phyloP scores from a whole-genome alignment of 1,284 basidiomycete genomes.

The Naganishia cerealis region DNA sequence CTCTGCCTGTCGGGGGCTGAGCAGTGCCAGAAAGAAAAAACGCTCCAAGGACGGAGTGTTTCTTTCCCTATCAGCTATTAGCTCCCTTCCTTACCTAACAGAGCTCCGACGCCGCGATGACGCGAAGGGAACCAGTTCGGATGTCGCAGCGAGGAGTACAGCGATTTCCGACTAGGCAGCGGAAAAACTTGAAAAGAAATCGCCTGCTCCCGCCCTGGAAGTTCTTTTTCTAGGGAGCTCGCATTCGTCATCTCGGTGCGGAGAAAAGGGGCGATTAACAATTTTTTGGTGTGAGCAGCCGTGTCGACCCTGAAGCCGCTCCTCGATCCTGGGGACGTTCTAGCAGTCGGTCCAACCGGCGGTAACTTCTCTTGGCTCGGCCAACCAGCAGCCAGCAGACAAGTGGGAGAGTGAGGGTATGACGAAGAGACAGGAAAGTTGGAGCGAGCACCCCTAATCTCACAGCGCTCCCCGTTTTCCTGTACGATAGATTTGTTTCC shows the following conservation, averaged over 20 bases:
- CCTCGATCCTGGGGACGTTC: background rate
- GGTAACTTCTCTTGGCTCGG: slow-evolving; percentile 12
- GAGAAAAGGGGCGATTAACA: slow-evolving; percentile 22
- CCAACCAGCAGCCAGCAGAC: background rate
- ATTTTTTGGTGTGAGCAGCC: background rate
- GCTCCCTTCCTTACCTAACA: background rate
- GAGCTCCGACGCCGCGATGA: background rate
- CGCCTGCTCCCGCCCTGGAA: background rate
- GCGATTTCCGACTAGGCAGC: background rate
- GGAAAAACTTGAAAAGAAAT: slow-evolving; percentile 21
- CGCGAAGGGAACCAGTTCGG: slow-evolving; percentile 1
- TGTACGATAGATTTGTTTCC: background rate
- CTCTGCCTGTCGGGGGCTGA: no score
- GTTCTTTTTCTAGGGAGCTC: slow-evolving; percentile 4
- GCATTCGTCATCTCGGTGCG: slow-evolving; percentile 24
- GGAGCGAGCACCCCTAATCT: slow-evolving; percentile 1
- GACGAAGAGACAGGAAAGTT: background rate
- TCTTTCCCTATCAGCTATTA: background rate
- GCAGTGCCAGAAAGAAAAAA: no score
- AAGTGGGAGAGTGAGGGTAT: background rate
- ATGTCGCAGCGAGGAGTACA: background rate
- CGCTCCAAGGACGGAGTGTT: no score
- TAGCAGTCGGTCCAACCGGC: background rate
- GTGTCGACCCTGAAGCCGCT: background rate
- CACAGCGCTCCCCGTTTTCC: background rate